Conservation (phyloP, 176 grass and related monocot species). For the Bonia amplexicaulis region DNA sequence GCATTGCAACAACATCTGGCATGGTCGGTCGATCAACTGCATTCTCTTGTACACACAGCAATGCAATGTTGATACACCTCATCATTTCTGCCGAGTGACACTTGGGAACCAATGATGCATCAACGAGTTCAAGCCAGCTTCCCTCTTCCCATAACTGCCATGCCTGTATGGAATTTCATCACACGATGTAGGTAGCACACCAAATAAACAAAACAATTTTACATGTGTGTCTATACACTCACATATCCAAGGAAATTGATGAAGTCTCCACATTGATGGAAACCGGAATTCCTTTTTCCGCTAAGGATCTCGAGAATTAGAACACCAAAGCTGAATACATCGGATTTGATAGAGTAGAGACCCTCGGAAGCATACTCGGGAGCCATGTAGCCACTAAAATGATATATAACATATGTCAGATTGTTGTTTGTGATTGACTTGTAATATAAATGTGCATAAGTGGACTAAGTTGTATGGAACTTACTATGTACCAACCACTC, state of each 20-base stretch:
- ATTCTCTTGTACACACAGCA: background rate
- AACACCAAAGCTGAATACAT: constrained; percentile 19
- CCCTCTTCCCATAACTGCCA: background rate
- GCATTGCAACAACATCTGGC: background rate
- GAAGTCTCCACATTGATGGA: background rate
- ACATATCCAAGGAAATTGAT: background rate
- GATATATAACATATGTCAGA: background rate
- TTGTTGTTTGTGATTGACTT: background rate
- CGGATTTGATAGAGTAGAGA: background rate
- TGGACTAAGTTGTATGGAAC: background rate
- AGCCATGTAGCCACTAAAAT: background rate
- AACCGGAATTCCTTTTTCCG: background rate
- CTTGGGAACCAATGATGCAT: background rate
- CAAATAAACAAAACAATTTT: background rate
- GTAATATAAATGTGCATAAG: background rate
- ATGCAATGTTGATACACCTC: background rate
- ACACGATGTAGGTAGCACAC: background rate
- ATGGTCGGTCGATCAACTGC: constrained; percentile 3
- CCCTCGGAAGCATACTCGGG: background rate
- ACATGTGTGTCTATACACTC: background rate
- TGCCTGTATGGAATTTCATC: background rate
- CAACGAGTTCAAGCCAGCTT: background rate
- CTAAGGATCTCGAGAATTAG: constrained; percentile 19
- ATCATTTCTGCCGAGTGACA: background rate
- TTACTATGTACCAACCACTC: constrained; percentile 55